Evolutionary conservation across 352 stramenopile genomes (phyloP), one percentile per base, ranked within the genome.

Genomic region (Pythium oligandrum): DNA sequence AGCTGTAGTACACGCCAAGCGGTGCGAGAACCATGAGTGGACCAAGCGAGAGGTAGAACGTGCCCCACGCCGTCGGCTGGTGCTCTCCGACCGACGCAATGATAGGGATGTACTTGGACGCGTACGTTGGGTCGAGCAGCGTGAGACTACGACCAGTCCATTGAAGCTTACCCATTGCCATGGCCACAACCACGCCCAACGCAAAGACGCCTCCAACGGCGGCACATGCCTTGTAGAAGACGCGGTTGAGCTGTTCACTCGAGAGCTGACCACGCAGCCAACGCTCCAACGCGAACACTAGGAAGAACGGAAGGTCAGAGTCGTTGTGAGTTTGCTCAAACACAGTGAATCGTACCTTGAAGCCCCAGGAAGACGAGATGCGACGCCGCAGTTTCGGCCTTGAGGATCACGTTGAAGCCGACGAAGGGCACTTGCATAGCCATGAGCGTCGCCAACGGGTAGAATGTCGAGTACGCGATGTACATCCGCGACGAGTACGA

Each of bases 341-440:
- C 26, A 44, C 32, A 57, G 9, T 3, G 31, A 48, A 57, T 50
- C 51, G 44, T 52, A 83, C 75, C 63, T 75, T 97, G 89, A 2
- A 98, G 73, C n/a, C 86, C 82, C 4, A 88, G 55, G 73, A 99
- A 99, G 6, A 99, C 95, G n/a, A 79, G 86, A 51, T 90, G 84
- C 0, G 79, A 93, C 2, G 66, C 81, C 12, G 68, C 69, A 42
- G 34, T 79, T 65, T 96, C 87, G 30, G 77, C 87, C 59, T 96
- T 82, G 30, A 86, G 64, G 34, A 99, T 71, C 4, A 95, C 95
- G 48, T 98, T 98, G 64, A 97, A 98, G 30, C 97, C 97, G 6
- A 99, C 96, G 42, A 99, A 98, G 6, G 97, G 97, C 53, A 99
- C 89, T 64, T 98, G 93, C 72, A 99, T 99, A 1, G 97, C 92